Evolutionary conservation across 805 yeast species (phyloP).

Genomic region (Kregervanrija pseudodelftensis): DNA sequence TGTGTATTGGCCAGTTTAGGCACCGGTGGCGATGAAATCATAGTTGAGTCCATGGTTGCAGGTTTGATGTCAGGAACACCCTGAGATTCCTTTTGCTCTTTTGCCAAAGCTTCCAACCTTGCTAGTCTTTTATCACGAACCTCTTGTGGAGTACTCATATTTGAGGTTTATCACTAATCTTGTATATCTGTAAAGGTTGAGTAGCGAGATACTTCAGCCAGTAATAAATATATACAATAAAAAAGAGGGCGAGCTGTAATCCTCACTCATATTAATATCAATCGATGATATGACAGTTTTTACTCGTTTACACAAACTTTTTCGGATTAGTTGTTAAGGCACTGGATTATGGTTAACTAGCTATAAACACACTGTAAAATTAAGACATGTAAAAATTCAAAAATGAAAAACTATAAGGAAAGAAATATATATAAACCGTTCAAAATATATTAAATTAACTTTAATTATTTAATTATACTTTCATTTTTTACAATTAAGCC

Average conservation of each 20-base stretch:
- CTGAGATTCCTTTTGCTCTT: conserved; percentile 1
- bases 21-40: no score
- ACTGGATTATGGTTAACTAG: no score
- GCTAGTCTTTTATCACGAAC: conserved; percentile 45
- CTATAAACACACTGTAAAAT: background rate
- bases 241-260: background rate
- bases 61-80: background rate
- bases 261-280: no score
- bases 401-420: conserved; percentile 3
- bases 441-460: conserved; percentile 1
- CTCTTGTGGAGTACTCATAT: conserved; percentile 16
- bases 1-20: no score
- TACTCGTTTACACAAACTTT: no score
- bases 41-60: no score
- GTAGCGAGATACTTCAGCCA: background rate
- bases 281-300: no score
- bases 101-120: conserved; percentile 26
- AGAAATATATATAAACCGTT: background rate
- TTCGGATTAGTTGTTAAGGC: no score
- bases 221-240: background rate
- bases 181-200: background rate
- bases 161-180: background rate
- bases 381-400: background rate
- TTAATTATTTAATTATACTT: background rate
- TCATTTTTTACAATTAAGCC: conserved; percentile 53